phyloP scores from a whole-genome alignment of 2,329 filamentous ascomycete species.

The Cladosporium oxysporum region DNA sequence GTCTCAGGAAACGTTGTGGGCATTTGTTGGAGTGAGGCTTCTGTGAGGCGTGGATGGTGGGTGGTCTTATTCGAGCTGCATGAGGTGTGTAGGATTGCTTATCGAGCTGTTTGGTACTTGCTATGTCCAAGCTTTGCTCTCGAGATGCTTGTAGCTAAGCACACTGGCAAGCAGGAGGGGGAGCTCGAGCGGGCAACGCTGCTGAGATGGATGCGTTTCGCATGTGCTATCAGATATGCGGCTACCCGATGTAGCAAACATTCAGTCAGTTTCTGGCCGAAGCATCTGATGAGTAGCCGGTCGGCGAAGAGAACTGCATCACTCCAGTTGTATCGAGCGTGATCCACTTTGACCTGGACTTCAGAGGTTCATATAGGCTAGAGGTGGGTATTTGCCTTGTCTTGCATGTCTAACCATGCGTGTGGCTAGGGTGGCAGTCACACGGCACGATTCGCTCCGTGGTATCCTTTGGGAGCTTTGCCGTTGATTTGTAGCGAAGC shows the following conservation, averaged over 20 bases:
- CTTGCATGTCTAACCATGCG: neutral
- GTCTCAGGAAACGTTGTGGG: neutral
- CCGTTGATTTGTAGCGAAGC: too few species aligned
- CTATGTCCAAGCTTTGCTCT: neutral
- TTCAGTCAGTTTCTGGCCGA: neutral
- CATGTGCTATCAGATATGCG: neutral
- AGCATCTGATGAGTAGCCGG: neutral
- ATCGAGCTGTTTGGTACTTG: neutral
- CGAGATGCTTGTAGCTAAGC: neutral
- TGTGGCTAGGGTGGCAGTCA: neutral
- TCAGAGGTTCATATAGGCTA: neutral
- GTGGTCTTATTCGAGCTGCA: neutral
- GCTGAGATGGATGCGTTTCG: neutral
- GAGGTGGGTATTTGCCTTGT: neutral
- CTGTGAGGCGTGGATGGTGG: neutral
- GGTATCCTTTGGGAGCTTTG: too few species aligned
- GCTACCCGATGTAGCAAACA: conserved; percentile 15
- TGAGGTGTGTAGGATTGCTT: neutral
- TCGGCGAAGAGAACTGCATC: neutral
- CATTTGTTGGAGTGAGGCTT: neutral
- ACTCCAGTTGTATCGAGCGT: neutral
- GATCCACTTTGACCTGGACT: neutral
- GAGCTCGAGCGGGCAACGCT: neutral
- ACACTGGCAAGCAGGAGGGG: neutral
- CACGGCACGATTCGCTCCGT: too few species aligned